Base-by-base conservation (phyloP, 306 rosid genomes). In the Fragaria iinumae region DNA sequence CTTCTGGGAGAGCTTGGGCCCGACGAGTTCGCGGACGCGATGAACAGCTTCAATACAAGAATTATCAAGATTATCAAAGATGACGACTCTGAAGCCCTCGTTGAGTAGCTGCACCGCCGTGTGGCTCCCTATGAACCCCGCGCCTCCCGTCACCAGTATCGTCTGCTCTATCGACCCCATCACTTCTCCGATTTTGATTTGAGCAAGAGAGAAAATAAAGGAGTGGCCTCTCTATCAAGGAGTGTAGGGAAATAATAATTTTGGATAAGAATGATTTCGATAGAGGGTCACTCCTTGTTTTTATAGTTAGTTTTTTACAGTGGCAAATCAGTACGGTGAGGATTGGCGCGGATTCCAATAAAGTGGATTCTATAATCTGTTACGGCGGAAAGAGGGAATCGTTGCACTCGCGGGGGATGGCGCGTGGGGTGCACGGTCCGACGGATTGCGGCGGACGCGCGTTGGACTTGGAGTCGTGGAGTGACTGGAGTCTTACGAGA, bases 61-160 rank as follows among this genome's bases (percentile, higher is more conserved):
- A 41, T 95, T 95, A 20, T 95, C 92, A 17, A 95, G 85, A 72
- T 95, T 95, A 55, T 95, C 97, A 16, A 92, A 81, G 11, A 92
- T 77, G 0, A 86, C 78, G 38, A 95, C 97, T 45, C 55, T 59
- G 74, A 87, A 95, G 0, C 96, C 97, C 20, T 70, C 91, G 0
- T 86, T 76, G 41, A 95, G 97, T 14, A 95, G 97, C 86, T 92
- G 97, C 78, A 92, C 88, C 23, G 82, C 97, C 11, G 98, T 95
- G 89, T 95, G 98, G 72, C 87, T 88, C 48, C 97, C 97, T 12
- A 95, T 90, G 83, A 92, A 95, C 0, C 98, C 97, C 4, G 98
- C 93, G 8, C 97, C 97, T 0, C 97, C 97, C 34, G 99, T 95
- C 1, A 92, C 93, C 48, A 95, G 88, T 68, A 95, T 86, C 69